Evolutionary conservation across 2,329 filamentous ascomycete species (phyloP).

Genomic region (Dactylonectria estremocensis): DNA sequence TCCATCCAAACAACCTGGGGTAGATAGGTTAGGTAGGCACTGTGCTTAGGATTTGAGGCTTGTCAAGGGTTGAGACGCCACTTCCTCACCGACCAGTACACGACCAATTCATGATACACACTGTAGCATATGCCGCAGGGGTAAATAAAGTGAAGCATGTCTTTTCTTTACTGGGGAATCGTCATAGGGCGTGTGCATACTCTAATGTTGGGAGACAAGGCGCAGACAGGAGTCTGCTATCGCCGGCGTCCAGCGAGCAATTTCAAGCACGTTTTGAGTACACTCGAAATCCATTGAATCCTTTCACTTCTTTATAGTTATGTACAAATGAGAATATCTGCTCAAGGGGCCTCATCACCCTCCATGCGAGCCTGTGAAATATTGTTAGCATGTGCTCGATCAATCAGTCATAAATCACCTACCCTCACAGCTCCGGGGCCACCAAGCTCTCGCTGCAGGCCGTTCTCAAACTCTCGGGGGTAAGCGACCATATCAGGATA

Average conservation of each 20-base stretch:
- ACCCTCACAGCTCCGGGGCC: slow-evolving; percentile 78
- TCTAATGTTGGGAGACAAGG: neutral
- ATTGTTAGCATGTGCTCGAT: slow-evolving; percentile 35
- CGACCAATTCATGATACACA: neutral
- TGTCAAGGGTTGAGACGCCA: neutral
- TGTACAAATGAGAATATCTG: slow-evolving; percentile 53
- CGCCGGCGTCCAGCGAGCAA: slow-evolving; percentile 14
- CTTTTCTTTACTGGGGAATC: neutral
- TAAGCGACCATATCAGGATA: slow-evolving; percentile 82
- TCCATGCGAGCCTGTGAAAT: slow-evolving; percentile 67
- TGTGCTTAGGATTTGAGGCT: neutral
- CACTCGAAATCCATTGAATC: slow-evolving; percentile 38
- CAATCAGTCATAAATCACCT: slow-evolving; percentile 55
- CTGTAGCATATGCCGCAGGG: neutral
- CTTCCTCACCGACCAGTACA: neutral
- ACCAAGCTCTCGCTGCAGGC: slow-evolving; percentile 82
- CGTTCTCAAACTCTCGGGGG: slow-evolving; percentile 80
- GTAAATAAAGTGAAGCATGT: neutral
- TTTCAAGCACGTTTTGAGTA: slow-evolving; percentile 14
- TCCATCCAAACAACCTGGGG: neutral
- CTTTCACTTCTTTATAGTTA: slow-evolving; percentile 48
- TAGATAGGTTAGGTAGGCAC: too few species aligned
- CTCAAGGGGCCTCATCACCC: slow-evolving; percentile 69
- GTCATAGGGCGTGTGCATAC: neutral
- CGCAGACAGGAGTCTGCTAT: slow-evolving; percentile 1